Evolutionary conservation across 768 basidiomycete genomes (phyloP).

Genomic region (Tylopilus intermedius): DNA sequence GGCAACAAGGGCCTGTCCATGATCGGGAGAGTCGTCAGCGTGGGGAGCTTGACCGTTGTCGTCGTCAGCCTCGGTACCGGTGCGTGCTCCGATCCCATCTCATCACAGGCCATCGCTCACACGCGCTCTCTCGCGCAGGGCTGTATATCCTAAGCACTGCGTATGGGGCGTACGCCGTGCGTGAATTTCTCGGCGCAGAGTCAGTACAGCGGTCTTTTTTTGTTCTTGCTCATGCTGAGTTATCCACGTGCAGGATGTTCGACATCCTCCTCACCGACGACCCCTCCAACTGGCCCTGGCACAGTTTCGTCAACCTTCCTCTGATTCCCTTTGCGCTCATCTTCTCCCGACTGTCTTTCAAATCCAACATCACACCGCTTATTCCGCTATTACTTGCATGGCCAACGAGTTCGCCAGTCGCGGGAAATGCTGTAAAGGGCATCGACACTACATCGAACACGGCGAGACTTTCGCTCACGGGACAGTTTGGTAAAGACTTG

Average conservation of each 20-base stretch:
- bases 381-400: constrained; percentile 25
- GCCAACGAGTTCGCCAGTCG: constrained; percentile 27
- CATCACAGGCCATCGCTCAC: background rate
- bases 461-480: background rate
- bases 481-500: constrained; percentile 8
- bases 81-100: constrained; percentile 30
- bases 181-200: constrained; percentile 67
- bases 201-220: constrained; percentile 25
- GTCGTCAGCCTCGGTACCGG: constrained; percentile 58
- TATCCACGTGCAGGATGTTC: constrained; percentile 45
- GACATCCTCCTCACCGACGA: constrained; percentile 62
- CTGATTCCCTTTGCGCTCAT: constrained; percentile 66
- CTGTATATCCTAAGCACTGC: constrained; percentile 49
- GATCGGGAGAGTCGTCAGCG: constrained; percentile 49
- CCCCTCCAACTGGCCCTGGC: constrained; percentile 69
- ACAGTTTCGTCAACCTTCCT: constrained; percentile 71
- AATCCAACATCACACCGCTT: constrained; percentile 23
- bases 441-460: background rate
- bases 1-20: constrained; percentile 48
- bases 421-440: constrained; percentile 1
- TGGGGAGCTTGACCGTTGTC: constrained; percentile 46
- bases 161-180: constrained; percentile 70
- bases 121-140: constrained; percentile 28
- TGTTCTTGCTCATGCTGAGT: background rate
- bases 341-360: constrained; percentile 49